These are phyloP conservation scores for Adenanthera pavonina DNA, from an alignment of 306 rosid genomes.

Conservation along the genomic window DNA sequence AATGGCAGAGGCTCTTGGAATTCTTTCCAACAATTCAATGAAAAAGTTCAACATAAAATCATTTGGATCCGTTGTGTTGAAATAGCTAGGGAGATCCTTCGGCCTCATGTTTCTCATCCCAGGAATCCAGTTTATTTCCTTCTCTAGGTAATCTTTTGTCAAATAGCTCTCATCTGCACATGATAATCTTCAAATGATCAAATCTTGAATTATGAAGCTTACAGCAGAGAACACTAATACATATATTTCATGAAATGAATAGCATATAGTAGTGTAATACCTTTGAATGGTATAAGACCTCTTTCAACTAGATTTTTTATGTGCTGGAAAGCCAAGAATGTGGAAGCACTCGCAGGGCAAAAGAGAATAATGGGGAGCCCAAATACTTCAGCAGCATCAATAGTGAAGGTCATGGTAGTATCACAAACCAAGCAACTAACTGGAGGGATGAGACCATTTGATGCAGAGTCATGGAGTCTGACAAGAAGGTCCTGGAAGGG, in stretches of 20 bases:
- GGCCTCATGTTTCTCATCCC: not conserved
- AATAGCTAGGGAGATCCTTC: not conserved
- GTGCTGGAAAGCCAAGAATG: not conserved
- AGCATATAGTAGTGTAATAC: too few species aligned
- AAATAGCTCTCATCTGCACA: not conserved
- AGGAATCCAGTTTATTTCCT: not conserved
- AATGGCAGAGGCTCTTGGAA: not conserved
- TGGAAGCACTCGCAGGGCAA: not conserved
- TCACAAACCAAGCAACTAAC: slow-evolving; percentile 28
- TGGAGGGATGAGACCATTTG: not conserved
- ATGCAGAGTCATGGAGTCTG: not conserved
- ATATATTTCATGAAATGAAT: too few species aligned
- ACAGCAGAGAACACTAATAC: too few species aligned
- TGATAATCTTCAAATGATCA: not conserved
- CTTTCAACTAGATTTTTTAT: not conserved
- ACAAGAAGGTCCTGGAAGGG: slow-evolving; percentile 11
- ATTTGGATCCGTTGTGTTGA: not conserved
- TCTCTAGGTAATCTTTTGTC: not conserved
- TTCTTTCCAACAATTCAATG: not conserved
- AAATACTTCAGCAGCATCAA: slow-evolving; percentile 9
- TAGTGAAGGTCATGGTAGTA: not conserved
- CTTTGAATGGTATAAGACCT: not conserved
- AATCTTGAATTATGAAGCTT: not conserved
- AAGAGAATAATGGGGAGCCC: not conserved
- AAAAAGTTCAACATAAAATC: not conserved